Evolutionary conservation across 2,329 filamentous ascomycete genomes (phyloP).

Genomic region (Pseudopithomyces maydicus): DNA sequence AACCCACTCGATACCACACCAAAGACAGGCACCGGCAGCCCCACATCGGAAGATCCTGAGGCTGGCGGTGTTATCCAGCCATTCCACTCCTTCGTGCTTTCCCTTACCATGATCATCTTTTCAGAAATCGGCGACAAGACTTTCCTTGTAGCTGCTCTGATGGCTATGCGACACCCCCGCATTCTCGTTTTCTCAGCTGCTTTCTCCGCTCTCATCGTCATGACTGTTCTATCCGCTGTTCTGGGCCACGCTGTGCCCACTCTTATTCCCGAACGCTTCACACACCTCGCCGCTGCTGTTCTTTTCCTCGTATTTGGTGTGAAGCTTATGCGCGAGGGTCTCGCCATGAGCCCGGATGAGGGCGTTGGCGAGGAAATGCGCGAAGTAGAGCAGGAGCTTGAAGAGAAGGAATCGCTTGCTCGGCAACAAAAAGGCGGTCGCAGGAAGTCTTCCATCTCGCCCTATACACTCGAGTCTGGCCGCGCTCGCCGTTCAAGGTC

Average conservation of each 20-base stretch:
- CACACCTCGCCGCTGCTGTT: constrained; percentile 81
- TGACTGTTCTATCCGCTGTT: constrained; percentile 93
- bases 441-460: constrained; percentile 70
- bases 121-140: constrained; percentile 99
- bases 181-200: constrained; percentile 93
- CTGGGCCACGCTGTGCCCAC: constrained; percentile 91
- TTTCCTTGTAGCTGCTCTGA: constrained; percentile 93
- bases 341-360: constrained; percentile 86
- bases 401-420: constrained; percentile 85
- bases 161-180: constrained; percentile 98
- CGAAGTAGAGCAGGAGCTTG: constrained; percentile 91
- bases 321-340: constrained; percentile 82
- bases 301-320: constrained; percentile 90
- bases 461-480: constrained; percentile 81
- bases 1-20: constrained; percentile 54
- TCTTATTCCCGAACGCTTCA: constrained; percentile 87
- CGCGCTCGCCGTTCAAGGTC: constrained; percentile 74
- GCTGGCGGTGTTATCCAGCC: constrained; percentile 72
- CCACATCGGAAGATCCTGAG: constrained; percentile 49
- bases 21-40: constrained; percentile 31
- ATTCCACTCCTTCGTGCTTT: constrained; percentile 86
- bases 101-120: constrained; percentile 95
- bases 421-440: constrained; percentile 64
- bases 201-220: constrained; percentile 86
- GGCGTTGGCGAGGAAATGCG: constrained; percentile 97